A percentile compares a stretch with the other conserved stretches of the same genome.
These are phyloP conservation scores for Eleusine indica DNA, from an alignment of 176 grass and related monocot genomes.

Conservation along the genomic window DNA sequence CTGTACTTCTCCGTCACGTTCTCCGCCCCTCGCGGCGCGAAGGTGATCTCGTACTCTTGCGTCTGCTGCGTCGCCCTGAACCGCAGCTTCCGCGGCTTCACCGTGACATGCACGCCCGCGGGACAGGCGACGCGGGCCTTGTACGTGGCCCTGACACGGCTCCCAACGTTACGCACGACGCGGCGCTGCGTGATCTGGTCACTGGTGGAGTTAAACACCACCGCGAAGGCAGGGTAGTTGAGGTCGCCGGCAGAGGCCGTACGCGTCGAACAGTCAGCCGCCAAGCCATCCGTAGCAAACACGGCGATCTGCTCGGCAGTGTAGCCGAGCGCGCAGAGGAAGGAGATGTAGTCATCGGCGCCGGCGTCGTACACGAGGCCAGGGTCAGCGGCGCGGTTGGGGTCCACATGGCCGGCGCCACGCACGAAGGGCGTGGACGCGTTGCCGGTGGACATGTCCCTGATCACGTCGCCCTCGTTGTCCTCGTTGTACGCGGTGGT, in stretches of 20 bases:
- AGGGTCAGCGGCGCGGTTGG: background rate
- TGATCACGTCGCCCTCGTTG: background rate
- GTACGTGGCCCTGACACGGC: background rate
- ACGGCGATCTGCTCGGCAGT: background rate
- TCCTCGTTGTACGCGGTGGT: background rate
- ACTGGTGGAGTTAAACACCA: background rate
- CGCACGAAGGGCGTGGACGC: background rate
- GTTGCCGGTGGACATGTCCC: background rate
- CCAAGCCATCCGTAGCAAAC: background rate
- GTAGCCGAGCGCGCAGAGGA: background rate
- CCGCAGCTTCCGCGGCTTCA: background rate
- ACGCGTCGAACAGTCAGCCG: background rate
- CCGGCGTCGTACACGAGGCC: background rate
- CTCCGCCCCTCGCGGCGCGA: background rate
- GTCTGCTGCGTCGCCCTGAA: background rate
- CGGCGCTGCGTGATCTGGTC: background rate
- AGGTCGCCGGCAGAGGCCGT: background rate
- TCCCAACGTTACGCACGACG: background rate
- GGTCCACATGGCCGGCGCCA: background rate
- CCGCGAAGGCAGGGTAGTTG: background rate
- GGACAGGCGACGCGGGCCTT: background rate
- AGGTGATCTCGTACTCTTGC: background rate
- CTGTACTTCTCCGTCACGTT: background rate
- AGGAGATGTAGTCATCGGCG: background rate
- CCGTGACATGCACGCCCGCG: background rate